Evolutionary conservation across 805 yeast genomes (phyloP).

Genomic region (Ogataea ganodermae): DNA sequence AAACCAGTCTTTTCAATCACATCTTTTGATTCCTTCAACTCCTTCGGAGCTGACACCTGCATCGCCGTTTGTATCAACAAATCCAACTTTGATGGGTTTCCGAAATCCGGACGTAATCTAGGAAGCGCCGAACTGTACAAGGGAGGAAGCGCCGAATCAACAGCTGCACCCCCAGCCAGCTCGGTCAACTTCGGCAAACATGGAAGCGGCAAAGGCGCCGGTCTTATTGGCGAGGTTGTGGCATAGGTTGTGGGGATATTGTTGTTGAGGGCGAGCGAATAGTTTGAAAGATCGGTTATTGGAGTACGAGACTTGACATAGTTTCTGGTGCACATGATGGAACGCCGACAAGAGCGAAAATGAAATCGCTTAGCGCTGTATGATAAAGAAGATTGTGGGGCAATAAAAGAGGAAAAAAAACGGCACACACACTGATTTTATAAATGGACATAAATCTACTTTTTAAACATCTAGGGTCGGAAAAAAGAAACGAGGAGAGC

Average conservation of each 20-base stretch:
- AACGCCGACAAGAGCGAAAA: conserved; percentile 3
- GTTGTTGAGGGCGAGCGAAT: conserved; percentile 31
- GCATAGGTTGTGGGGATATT: conserved; percentile 33
- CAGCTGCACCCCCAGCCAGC: conserved; percentile 10
- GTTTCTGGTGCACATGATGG: conserved; percentile 29
- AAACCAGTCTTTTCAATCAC: no score
- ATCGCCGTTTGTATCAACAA: conserved; percentile 33
- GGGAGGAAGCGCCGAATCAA: background rate
- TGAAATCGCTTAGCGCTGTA: no score
- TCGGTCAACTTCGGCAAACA: conserved; percentile 15
- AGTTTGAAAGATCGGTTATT: conserved; percentile 34
- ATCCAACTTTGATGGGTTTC: conserved; percentile 29
- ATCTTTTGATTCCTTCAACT: background rate
- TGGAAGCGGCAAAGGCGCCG: conserved; percentile 14
- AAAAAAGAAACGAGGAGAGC: conserved; percentile 8
- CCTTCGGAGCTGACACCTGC: conserved; percentile 6
- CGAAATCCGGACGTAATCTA: conserved; percentile 8
- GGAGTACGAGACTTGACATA: conserved; percentile 29
- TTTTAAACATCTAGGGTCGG: conserved; percentile 3
- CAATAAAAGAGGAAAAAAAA: background rate
- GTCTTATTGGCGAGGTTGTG: conserved; percentile 20
- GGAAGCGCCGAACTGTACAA: conserved; percentile 4
- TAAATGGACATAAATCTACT: conserved; percentile 2
- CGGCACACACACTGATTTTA: conserved; percentile 1
- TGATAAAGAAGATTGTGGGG: background rate